Evolutionary conservation across 352 stramenopile genomes (phyloP).

Genomic region (Phytophthora ramorum): DNA sequence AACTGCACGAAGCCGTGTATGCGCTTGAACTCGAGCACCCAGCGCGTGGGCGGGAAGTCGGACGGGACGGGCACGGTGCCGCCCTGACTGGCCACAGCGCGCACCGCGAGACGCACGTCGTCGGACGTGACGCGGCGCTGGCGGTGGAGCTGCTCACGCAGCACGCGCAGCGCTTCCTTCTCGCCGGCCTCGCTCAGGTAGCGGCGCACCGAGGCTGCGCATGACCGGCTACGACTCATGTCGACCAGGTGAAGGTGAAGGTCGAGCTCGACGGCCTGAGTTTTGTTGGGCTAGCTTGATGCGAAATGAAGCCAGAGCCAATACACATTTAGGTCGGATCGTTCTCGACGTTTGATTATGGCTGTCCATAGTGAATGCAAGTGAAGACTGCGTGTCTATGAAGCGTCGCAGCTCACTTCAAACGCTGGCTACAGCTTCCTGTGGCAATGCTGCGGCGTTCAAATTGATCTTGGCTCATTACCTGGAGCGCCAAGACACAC

Average conservation of each 20-base stretch:
- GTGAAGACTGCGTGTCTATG: neutral
- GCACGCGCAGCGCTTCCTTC: slow-evolving; percentile 41
- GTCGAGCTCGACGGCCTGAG: too few species aligned
- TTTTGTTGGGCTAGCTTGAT: neutral
- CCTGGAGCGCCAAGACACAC: too few species aligned
- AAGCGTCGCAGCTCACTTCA: neutral
- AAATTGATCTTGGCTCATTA: too few species aligned
- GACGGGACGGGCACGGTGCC: slow-evolving; percentile 38
- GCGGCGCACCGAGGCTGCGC: slow-evolving; percentile 13
- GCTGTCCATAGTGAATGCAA: neutral
- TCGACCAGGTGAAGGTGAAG: neutral
- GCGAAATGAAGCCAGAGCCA: neutral
- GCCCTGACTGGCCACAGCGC: slow-evolving; percentile 48
- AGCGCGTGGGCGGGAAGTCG: slow-evolving; percentile 57
- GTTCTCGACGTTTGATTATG: neutral
- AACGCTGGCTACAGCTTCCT: too few species aligned
- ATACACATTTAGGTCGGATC: neutral
- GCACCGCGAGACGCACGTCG: slow-evolving; percentile 55
- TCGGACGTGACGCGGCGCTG: slow-evolving; percentile 56
- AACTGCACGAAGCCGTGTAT: slow-evolving; percentile 49
- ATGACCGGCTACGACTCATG: neutral
- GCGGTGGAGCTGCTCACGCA: slow-evolving; percentile 51
- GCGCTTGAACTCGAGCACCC: slow-evolving; percentile 63
- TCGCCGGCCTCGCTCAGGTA: slow-evolving; percentile 46
- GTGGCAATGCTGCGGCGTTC: too few species aligned